A percentile compares a stretch with the other conserved stretches of the same genome.
Conservation (phyloP, 345 rosid genomes). For the Eucalyptus sp. region DNA sequence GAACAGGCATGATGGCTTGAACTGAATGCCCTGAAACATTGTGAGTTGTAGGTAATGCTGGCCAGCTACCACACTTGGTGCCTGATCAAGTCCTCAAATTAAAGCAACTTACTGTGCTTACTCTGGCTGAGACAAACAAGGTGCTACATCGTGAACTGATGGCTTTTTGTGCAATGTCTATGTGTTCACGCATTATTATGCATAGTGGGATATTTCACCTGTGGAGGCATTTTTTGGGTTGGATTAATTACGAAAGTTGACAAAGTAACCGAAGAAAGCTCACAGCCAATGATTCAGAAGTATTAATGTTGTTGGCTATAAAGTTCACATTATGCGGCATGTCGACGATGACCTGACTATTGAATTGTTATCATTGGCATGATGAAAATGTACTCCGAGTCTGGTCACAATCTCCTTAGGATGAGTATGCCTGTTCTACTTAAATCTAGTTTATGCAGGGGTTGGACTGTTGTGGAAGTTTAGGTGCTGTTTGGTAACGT, state of each 20-base stretch:
- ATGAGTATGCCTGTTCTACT: background rate
- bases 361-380: background rate
- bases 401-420: background rate
- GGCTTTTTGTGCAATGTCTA: background rate
- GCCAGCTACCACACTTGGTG: conserved; percentile 41
- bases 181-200: background rate
- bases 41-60: conserved; percentile 40
- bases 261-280: background rate
- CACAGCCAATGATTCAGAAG: background rate
- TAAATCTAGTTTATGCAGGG: background rate
- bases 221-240: background rate
- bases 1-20: background rate
- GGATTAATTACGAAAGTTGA: background rate
- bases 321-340: background rate
- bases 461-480: background rate
- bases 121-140: conserved; percentile 86
- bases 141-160: conserved; percentile 6
- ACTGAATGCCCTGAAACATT: background rate
- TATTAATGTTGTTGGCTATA: background rate
- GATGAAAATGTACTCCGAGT: background rate
- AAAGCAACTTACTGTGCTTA: conserved; percentile 91
- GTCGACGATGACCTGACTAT: background rate
- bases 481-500: background rate
- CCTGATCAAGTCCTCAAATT: conserved; percentile 85
- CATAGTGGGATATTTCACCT: background rate